Evolutionary conservation across 2,329 filamentous ascomycete genomes (phyloP), one percentile per base, ranked within the genome.

Genomic region (Aureobasidium sp.): DNA sequence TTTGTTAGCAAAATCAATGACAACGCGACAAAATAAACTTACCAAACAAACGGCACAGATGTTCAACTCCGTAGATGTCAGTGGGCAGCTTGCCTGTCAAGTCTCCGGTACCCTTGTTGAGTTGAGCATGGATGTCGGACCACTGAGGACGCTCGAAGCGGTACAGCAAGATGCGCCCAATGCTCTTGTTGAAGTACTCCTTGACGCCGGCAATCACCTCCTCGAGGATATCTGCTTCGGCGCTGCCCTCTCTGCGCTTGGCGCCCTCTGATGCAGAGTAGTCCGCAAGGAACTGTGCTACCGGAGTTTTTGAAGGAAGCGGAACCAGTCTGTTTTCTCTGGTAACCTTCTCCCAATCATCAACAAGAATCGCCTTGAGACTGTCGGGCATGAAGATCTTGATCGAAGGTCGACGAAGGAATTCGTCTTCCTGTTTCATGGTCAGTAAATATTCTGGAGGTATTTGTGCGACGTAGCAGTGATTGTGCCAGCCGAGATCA

Each of bases 271-370:
- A 81, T 62, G 87, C 80, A 72, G 96, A 96, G 73, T 97, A 99
- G 66, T 93, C 88, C 53, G 91, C 82, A 17, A 99, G 78, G 64
- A 99, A 90, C 66, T 84, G 78, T 66, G 83, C 85, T 64, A 94
- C 90, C 0, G 93, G 86, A 57, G 87, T 84, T 31, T 82, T 80
- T 51, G 91, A 87, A 0, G 94, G 94, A 17, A 99, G 80, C 1
- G 90, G 87, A 36, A 97, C 90, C 4, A 97, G 85, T 71, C 93
- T 90, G 68, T 91, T 85, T 72, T 95, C 94, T 78, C 97, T 97
- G 62, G 94, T 99, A 65, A 99, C 87, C 69, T 97, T 96, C 75
- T 99, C 94, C 94, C 94, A 99, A 74, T 99, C 94, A 72, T 99
- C 94, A 25, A 99, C 94, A 3, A 99, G 84, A 65, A 96, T 83